These are phyloP conservation scores for Ichthyophonus hoferi DNA, from an alignment of 208 protist genomes.

Conservation along the genomic window DNA sequence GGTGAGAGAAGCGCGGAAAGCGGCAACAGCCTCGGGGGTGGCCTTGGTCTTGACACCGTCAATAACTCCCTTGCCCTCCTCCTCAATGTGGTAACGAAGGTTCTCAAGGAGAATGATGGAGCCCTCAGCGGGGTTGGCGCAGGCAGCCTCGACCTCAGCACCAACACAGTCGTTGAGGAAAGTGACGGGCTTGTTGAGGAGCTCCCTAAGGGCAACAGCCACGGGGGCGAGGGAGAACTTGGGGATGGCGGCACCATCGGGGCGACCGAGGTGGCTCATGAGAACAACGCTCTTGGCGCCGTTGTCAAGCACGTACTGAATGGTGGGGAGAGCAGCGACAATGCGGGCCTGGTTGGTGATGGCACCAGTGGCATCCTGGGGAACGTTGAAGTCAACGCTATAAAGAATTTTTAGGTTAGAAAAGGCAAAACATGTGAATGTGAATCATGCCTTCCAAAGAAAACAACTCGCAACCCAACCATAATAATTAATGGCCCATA, in stretches of 20 bases:
- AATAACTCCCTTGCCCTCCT: slow-evolving; percentile 79
- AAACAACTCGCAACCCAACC: no score
- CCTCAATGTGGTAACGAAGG: slow-evolving; percentile 95
- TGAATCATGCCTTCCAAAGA: no score
- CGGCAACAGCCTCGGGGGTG: slow-evolving; percentile 49
- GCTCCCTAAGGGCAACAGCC: slow-evolving; percentile 76
- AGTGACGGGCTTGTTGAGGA: slow-evolving; percentile 75
- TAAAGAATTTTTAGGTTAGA: no score
- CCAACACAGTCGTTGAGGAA: slow-evolving; percentile 79
- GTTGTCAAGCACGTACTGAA: slow-evolving; percentile 85
- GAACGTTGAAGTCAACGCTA: slow-evolving; percentile 93
- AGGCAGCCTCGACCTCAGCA: slow-evolving; percentile 69
- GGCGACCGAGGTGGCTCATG: slow-evolving; percentile 92
- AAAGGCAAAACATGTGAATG: no score
- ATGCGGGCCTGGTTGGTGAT: slow-evolving; percentile 89
- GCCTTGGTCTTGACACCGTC: slow-evolving; percentile 62
- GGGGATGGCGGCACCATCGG: slow-evolving; percentile 77
- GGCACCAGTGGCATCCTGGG: slow-evolving; percentile 63
- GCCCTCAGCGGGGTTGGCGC: slow-evolving; percentile 59
- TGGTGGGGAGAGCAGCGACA: slow-evolving; percentile 84
- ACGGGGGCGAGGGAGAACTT: slow-evolving; percentile 81
- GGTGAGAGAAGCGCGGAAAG: slow-evolving; percentile 73
- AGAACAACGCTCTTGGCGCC: slow-evolving; percentile 68
- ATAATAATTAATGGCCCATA: no score
- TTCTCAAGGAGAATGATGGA: slow-evolving; percentile 96